Conservation (phyloP, 1,284 basidiomycete genomes). For the Porodaedalea pini region DNA sequence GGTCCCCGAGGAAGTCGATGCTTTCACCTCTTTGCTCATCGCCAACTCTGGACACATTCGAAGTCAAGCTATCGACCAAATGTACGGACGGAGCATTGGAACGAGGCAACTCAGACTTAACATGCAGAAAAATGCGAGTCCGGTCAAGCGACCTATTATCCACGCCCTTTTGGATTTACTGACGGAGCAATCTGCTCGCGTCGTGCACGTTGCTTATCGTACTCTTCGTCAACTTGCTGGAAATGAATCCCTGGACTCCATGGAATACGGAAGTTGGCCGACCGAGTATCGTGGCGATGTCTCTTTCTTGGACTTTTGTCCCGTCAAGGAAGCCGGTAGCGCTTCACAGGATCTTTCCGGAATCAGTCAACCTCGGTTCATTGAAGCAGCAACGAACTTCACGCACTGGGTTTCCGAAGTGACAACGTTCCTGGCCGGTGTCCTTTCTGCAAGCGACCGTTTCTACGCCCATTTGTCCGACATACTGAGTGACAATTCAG, state of each 20-base stretch:
- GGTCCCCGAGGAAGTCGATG: slow-evolving; percentile 62
- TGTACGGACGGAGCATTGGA: slow-evolving; percentile 40
- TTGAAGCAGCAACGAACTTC: slow-evolving; percentile 46
- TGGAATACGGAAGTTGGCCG: slow-evolving; percentile 35
- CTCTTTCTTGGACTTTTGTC: slow-evolving; percentile 39
- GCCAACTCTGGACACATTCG: slow-evolving; percentile 54
- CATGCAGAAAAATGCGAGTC: slow-evolving; percentile 23
- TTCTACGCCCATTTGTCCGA: slow-evolving; percentile 70
- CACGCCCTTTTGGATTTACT: slow-evolving; percentile 56
- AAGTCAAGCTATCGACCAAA: slow-evolving; percentile 54
- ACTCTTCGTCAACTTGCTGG: slow-evolving; percentile 59
- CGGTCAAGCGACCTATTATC: slow-evolving; percentile 48
- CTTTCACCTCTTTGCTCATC: slow-evolving; percentile 73
- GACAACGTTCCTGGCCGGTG: slow-evolving; percentile 57
- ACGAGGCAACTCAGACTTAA: slow-evolving; percentile 26
- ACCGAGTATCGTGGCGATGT: slow-evolving; percentile 48
- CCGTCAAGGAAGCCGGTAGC: not conserved
- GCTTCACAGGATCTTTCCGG: slow-evolving; percentile 26
- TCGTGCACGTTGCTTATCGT: slow-evolving; percentile 56
- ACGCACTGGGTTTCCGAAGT: slow-evolving; percentile 64
- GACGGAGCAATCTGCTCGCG: slow-evolving; percentile 44
- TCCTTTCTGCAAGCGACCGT: slow-evolving; percentile 48
- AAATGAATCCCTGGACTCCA: slow-evolving; percentile 36
- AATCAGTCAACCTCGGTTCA: slow-evolving; percentile 24
- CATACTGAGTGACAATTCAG: slow-evolving; percentile 51